phyloP scores from a whole-genome alignment of 139 green algal species.

The Nannochloris sp. region DNA sequence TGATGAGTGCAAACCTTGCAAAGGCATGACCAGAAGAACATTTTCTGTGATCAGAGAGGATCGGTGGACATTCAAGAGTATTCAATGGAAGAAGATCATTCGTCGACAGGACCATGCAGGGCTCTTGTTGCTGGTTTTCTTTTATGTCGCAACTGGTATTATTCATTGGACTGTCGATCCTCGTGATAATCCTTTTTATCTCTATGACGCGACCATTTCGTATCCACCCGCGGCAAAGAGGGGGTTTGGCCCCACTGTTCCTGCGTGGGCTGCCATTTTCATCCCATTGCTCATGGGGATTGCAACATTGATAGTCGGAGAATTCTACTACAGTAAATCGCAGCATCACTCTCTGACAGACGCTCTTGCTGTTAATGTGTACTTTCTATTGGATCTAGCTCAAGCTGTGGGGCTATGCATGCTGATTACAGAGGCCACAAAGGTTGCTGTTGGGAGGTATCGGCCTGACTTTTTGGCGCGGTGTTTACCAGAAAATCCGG shows the following conservation, averaged over 20 bases:
- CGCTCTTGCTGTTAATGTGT: conserved; percentile 4
- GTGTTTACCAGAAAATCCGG: not conserved
- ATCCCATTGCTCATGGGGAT: conserved; percentile 20
- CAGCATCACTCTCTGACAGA: conserved; percentile 16
- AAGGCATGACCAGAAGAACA: not conserved
- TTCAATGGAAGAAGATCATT: conserved; percentile 5
- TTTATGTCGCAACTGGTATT: not conserved
- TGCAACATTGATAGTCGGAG: conserved; percentile 12
- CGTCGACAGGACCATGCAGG: conserved; percentile 5
- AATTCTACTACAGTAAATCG: conserved; percentile 9
- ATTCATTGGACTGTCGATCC: not conserved
- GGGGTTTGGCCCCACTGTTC: not conserved
- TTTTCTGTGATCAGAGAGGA: not conserved
- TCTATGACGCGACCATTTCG: conserved; percentile 1
- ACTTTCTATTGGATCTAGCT: conserved; percentile 24
- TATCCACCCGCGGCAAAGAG: not conserved
- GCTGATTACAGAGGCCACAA: not conserved
- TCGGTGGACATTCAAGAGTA: not conserved
- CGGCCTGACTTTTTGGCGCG: conserved; percentile 10
- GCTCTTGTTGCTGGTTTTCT: not conserved
- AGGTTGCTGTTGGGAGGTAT: conserved; percentile 1
- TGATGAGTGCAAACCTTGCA: not conserved
- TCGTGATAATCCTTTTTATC: not conserved
- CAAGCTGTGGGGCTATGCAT: not conserved
- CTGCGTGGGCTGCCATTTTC: conserved; percentile 18